Conservation (phyloP, 768 basidiomycete species). For the Pseudohyphozyma bogoriensis region DNA sequence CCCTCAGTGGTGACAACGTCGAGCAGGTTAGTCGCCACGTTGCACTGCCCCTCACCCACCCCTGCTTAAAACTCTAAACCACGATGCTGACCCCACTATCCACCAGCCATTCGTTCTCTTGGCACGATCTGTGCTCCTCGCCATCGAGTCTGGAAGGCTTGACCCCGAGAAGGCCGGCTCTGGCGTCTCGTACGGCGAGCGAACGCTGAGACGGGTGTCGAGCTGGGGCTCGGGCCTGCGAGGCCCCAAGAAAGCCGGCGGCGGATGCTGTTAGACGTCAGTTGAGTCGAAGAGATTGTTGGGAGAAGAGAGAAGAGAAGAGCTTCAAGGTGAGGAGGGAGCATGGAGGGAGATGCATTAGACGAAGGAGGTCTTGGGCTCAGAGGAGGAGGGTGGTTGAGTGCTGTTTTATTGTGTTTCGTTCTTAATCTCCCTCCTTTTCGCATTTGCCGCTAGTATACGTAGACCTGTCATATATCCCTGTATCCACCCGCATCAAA, state of each 20-base stretch:
- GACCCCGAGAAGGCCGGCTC: constrained; percentile 83
- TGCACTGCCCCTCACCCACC: neutral
- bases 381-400: too few species aligned
- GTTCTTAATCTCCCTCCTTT: too few species aligned
- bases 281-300: neutral
- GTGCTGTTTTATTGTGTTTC: too few species aligned
- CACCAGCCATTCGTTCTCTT: constrained; percentile 70
- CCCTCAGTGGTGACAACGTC: constrained; percentile 82
- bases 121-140: constrained; percentile 29
- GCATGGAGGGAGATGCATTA: too few species aligned
- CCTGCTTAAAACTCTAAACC: neutral
- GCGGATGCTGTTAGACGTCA: too few species aligned
- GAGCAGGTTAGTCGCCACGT: constrained; percentile 39
- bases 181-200: constrained; percentile 92
- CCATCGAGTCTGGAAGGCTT: constrained; percentile 30
- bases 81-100: neutral
- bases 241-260: too few species aligned
- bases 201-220: constrained; percentile 79
- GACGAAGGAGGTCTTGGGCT: too few species aligned
- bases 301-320: too few species aligned
- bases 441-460: too few species aligned
- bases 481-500: too few species aligned
- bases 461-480: too few species aligned
- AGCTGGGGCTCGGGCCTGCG: constrained; percentile 17
- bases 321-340: too few species aligned